Conservation (phyloP, 306 rosid species). For the Canavalia gladiata region DNA sequence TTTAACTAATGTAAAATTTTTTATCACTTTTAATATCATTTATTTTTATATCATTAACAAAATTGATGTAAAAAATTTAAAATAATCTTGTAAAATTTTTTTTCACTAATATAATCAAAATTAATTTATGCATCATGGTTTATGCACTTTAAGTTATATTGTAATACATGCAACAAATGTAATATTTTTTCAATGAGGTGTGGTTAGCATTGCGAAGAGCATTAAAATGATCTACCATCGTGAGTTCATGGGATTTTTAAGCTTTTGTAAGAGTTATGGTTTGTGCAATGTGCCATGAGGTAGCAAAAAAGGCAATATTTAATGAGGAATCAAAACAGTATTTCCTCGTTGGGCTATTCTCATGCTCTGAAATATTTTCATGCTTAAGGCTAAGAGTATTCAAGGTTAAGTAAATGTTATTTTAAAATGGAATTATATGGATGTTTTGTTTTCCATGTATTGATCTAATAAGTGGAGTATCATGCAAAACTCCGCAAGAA, state of each 20-base stretch:
- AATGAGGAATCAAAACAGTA: too few species aligned
- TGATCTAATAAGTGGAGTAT: constrained; percentile 94
- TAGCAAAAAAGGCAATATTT: not conserved
- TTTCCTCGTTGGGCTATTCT: too few species aligned
- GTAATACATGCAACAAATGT: constrained; percentile 13
- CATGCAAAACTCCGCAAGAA: constrained; percentile 82
- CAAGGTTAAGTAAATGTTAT: constrained; percentile 20
- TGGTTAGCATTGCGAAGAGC: constrained; percentile 66
- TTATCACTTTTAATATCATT: too few species aligned
- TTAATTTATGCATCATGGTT: not conserved
- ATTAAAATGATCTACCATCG: constrained; percentile 67
- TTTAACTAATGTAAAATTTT: too few species aligned
- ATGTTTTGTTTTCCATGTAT: constrained; percentile 64
- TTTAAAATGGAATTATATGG: constrained; percentile 13
- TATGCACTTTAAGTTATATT: not conserved
- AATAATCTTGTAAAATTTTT: too few species aligned
- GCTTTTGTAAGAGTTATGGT: constrained; percentile 79
- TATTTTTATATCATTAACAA: too few species aligned
- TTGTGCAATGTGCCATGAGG: constrained; percentile 30
- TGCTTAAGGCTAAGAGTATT: constrained; percentile 55
- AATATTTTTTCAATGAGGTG: constrained; percentile 59
- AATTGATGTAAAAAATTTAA: too few species aligned
- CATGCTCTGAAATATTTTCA: too few species aligned
- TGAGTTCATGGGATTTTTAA: constrained; percentile 90
- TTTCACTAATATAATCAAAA: too few species aligned